Evolutionary conservation across 1,284 basidiomycete species (phyloP).

Genomic region (Ustilago hordei): DNA sequence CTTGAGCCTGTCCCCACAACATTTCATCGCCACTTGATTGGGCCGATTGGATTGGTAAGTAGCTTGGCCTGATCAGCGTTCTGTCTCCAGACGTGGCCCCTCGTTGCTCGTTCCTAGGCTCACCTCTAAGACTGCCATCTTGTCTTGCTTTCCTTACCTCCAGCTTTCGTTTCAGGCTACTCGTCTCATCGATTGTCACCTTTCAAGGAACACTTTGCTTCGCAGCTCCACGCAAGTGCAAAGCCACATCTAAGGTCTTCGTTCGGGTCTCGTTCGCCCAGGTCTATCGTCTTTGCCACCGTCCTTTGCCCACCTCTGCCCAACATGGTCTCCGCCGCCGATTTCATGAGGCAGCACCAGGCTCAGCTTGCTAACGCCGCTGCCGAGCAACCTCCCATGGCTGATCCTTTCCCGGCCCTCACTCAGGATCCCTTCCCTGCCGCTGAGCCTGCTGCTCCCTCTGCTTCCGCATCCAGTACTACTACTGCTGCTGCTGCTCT

Average conservation of each 20-base stretch:
- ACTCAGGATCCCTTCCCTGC: constrained; percentile 61
- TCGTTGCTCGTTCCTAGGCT: neutral
- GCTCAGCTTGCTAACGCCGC: constrained; percentile 45
- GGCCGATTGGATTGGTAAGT: constrained; percentile 15
- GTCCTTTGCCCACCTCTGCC: constrained; percentile 21
- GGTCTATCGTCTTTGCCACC: constrained; percentile 49
- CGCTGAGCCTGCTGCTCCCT: constrained; percentile 21
- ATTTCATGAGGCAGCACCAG: constrained; percentile 61
- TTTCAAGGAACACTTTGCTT: neutral
- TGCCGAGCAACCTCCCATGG: constrained; percentile 51
- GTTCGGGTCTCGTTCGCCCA: constrained; percentile 27
- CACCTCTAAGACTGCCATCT: neutral
- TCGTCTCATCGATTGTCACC: constrained; percentile 2
- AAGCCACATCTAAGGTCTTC: constrained; percentile 1
- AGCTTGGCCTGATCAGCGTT: neutral
- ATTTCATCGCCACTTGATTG: neutral
- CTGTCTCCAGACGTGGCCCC: neutral
- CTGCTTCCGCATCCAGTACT: constrained; percentile 17
- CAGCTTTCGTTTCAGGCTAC: constrained; percentile 6
- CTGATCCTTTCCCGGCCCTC: constrained; percentile 65
- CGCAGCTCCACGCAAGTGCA: constrained; percentile 4
- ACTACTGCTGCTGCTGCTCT: constrained; percentile 13
- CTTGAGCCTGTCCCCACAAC: constrained; percentile 7
- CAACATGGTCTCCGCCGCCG: constrained; percentile 62
- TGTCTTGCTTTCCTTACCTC: neutral